Conservation (phyloP, 768 basidiomycete genomes). For the Kwoniella bestiolae region DNA sequence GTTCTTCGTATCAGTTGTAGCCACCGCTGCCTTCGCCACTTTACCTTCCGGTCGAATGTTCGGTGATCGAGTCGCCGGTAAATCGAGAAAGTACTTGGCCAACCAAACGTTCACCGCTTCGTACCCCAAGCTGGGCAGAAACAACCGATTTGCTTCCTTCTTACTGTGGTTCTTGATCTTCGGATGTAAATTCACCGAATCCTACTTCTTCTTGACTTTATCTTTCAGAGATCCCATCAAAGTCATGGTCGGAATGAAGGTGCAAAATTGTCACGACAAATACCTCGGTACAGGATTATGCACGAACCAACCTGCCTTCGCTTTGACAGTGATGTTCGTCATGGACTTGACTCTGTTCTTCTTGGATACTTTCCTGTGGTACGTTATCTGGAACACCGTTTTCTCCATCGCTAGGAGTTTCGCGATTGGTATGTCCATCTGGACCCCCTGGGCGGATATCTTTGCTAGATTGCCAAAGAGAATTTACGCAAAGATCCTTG, state of each 20-base stretch:
- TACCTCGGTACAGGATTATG: slow-evolving; percentile 84
- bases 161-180: slow-evolving; percentile 90
- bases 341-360: slow-evolving; percentile 98
- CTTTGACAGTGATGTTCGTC: slow-evolving; percentile 95
- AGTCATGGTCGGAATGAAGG: slow-evolving; percentile 96
- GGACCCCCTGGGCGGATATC: slow-evolving; percentile 99
- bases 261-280: slow-evolving; percentile 85
- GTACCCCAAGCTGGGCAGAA: slow-evolving; percentile 72
- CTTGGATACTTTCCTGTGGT: slow-evolving; percentile 99
- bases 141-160: slow-evolving; percentile 76
- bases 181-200: slow-evolving; percentile 93
- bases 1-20: slow-evolving; percentile 87
- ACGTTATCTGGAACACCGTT: slow-evolving; percentile 98
- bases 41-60: slow-evolving; percentile 99
- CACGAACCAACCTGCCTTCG: slow-evolving; percentile 90
- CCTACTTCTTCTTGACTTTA: slow-evolving; percentile 95
- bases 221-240: slow-evolving; percentile 91
- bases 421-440: slow-evolving; percentile 88
- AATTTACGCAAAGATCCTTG: slow-evolving; percentile 92
- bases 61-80: slow-evolving; percentile 93
- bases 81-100: slow-evolving; percentile 94
- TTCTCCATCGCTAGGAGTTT: slow-evolving; percentile 71
- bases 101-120: slow-evolving; percentile 98
- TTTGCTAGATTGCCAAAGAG: slow-evolving; percentile 93
- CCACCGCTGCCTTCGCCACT: slow-evolving; percentile 82